These are phyloP conservation scores for Botrytis medusae DNA, from an alignment of 2,329 filamentous ascomycete genomes.

Conservation along the genomic window DNA sequence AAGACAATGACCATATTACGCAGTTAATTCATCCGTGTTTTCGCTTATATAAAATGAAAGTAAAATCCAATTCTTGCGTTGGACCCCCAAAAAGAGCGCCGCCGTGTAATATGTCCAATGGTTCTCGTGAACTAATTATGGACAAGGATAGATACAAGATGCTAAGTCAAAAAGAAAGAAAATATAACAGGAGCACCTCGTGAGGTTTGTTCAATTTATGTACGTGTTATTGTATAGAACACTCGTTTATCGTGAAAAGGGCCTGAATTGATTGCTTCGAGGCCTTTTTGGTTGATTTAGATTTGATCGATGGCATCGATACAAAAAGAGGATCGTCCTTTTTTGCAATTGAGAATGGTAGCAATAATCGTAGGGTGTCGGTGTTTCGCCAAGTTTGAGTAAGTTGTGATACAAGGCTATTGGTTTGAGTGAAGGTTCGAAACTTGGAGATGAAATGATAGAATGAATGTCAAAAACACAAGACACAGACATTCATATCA, in stretches of 20 bases:
- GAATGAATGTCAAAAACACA: not conserved
- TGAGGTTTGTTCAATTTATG: not conserved
- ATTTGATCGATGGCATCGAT: not conserved
- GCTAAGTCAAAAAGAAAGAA: not conserved
- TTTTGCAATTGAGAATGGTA: not conserved
- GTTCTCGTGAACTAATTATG: constrained; percentile 2
- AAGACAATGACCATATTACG: not conserved
- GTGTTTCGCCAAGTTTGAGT: not conserved
- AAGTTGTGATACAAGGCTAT: not conserved
- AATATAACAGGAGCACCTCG: not conserved
- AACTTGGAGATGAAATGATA: not conserved
- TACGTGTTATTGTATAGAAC: not conserved
- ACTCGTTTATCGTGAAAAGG: not conserved
- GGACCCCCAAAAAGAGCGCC: not conserved
- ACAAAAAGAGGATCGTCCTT: not conserved
- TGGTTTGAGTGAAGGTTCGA: not conserved
- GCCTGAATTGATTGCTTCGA: not conserved
- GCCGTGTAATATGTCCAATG: constrained; percentile 7
- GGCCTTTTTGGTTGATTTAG: not conserved
- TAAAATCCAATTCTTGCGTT: constrained; percentile 1
- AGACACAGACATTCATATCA: not conserved
- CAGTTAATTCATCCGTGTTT: not conserved
- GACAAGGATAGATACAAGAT: not conserved
- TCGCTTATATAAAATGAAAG: constrained; percentile 3
- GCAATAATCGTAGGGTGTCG: not conserved